A percentile compares a stretch with the other conserved stretches of the same genome.
These are phyloP conservation scores for Colletotrichum ledebouriae DNA, from an alignment of 2,329 filamentous ascomycete genomes.

Conservation along the genomic window DNA sequence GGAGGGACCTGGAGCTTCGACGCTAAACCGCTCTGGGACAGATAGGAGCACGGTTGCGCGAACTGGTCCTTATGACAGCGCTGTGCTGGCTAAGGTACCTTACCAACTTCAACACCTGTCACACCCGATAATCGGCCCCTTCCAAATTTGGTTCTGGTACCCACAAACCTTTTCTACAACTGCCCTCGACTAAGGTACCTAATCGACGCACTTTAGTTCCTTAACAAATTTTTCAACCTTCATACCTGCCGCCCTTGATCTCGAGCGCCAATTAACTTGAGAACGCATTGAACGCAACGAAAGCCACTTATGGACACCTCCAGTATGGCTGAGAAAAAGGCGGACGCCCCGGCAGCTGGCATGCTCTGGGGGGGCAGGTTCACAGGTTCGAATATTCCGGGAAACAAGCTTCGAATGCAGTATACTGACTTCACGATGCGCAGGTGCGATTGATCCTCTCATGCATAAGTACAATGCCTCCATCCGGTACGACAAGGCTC, in stretches of 20 bases:
- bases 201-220: too few relatives aligned
- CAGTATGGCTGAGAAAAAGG: conserved; percentile 43
- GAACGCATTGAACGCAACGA: conserved; percentile 11
- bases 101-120: too few relatives aligned
- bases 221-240: too few relatives aligned
- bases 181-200: too few relatives aligned
- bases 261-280: not conserved
- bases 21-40: conserved; percentile 30
- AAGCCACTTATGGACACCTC: not conserved
- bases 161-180: too few relatives aligned
- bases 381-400: conserved; percentile 55
- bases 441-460: conserved; percentile 41
- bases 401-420: conserved; percentile 12
- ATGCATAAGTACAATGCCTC: conserved; percentile 70
- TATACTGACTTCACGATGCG: conserved; percentile 23
- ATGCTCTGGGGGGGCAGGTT: conserved; percentile 51
- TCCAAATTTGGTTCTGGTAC: too few relatives aligned
- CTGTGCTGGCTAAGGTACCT: not conserved
- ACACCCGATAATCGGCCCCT: too few relatives aligned
- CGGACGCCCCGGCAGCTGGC: conserved; percentile 47
- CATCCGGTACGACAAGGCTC: conserved; percentile 74
- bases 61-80: conserved; percentile 17
- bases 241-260: too few relatives aligned
- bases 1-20: conserved; percentile 35
- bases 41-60: not conserved